Evolutionary conservation across 495 filamentous ascomycete genomes (phyloP), one percentile per base, ranked within the genome.

Genomic region (Neurospora tetrasperma): DNA sequence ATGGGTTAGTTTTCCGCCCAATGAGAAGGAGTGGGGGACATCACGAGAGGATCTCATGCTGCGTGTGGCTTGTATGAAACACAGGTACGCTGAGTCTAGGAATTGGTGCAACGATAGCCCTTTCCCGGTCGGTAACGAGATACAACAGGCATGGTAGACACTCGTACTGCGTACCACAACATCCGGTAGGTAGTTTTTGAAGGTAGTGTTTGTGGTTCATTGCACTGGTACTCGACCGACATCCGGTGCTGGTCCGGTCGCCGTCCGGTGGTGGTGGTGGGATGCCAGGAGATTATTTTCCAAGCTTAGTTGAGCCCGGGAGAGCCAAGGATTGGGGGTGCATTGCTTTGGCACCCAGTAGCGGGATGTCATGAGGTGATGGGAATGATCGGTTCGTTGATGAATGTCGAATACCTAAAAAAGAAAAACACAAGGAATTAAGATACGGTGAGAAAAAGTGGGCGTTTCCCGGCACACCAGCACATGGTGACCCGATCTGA

Each of bases 1-100:
- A 31, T 62, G 16, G 11, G 54, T 16, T 1, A 42, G n/a, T 11
- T 42, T 44, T 31, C 27, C 5, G 4, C 66, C 75, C 76, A 78
- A 76, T 78, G 69, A 71, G 43, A 23, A 9, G 20, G 27, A 12
- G 11, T 4, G 42, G 12, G 70, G 48, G 42, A 35, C 44, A 73
- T 77, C 75, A 78, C 74, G 74, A 77, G 77, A 78, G 71, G 12
- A 44, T 74, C 70, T 75, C 48, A 31, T 73, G 71, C 70, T 73
- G 75, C 72, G 72, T 43, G 72, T 75, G 72, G 72, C 59, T 76
- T 38, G 41, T 66, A 12, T 35, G 27, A 66, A 35, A 66, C 23
- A 1, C 7, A 66, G 54, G 27, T 31, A 66, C 54, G 54, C 27
- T 1, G 54, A 66, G 27, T 66, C 35, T 27, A 66, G 14, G 12